A percentile compares a stretch with the other conserved stretches of the same genome.
These are phyloP conservation scores for Torulaspora indica DNA, from an alignment of 805 yeast genomes.

Conservation along the genomic window DNA sequence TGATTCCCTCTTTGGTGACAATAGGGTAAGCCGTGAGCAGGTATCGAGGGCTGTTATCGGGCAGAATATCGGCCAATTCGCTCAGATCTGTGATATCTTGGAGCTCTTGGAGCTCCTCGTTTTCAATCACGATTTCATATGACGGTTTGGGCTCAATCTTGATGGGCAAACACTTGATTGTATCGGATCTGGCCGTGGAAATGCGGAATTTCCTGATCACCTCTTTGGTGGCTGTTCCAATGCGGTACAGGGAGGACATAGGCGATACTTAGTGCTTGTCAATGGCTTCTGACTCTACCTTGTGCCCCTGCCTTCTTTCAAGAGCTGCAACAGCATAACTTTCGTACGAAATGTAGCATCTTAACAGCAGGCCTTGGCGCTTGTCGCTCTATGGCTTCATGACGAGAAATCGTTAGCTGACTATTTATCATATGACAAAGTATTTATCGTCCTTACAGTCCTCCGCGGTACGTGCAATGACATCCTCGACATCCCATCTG, in stretches of 20 bases:
- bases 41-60: constrained; percentile 77
- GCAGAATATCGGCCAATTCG: constrained; percentile 68
- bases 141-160: constrained; percentile 34
- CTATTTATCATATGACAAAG: constrained; percentile 26
- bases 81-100: constrained; percentile 46
- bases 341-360: constrained; percentile 3
- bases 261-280: background rate
- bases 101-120: constrained; percentile 48
- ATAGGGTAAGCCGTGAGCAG: constrained; percentile 73
- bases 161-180: constrained; percentile 54
- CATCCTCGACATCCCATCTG: constrained; percentile 77
- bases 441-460: constrained; percentile 47
- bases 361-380: too few species aligned
- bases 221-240: constrained; percentile 56
- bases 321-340: background rate
- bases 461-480: constrained; percentile 62
- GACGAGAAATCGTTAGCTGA: background rate
- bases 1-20: constrained; percentile 64
- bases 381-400: too few species aligned
- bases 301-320: background rate
- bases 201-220: constrained; percentile 68
- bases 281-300: background rate
- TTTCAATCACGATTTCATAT: constrained; percentile 32
- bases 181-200: constrained; percentile 58
- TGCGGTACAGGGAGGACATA: constrained; percentile 53